Conservation (phyloP, 1,284 basidiomycete species). For the Athelia sp. region DNA sequence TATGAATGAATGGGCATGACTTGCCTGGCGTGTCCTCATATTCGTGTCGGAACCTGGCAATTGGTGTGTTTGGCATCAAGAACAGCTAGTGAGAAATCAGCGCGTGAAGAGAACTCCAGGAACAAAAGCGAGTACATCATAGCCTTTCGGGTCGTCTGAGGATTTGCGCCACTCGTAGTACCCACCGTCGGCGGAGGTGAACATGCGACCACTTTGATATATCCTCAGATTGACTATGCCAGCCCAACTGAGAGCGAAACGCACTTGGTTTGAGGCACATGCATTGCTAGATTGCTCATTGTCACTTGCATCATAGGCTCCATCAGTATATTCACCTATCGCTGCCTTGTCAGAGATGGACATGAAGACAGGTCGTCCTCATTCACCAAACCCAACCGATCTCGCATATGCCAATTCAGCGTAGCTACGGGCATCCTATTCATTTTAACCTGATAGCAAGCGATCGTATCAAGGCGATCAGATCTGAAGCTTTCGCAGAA, state of each 20-base stretch:
- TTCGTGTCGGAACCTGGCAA: constrained; percentile 55
- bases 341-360: too few relatives aligned
- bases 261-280: not conserved
- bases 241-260: not conserved
- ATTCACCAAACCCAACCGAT: not conserved
- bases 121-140: constrained; percentile 59
- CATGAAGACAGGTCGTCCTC: too few relatives aligned
- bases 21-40: constrained; percentile 38
- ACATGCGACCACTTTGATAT: constrained; percentile 48
- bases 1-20: not conserved
- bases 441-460: not conserved
- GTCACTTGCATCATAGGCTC: not conserved
- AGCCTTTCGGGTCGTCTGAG: constrained; percentile 38
- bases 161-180: constrained; percentile 60
- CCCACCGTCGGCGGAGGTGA: constrained; percentile 46
- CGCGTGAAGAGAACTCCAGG: too few relatives aligned
- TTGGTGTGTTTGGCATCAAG: constrained; percentile 36
- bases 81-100: too few relatives aligned
- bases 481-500: not conserved
- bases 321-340: not conserved
- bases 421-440: not conserved
- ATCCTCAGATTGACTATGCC: not conserved
- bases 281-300: not conserved
- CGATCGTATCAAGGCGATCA: not conserved
- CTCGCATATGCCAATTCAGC: not conserved